A percentile compares a stretch with the other conserved stretches of the same genome.
These are phyloP conservation scores for Suillus hirtellus DNA, from an alignment of 768 basidiomycete genomes.

Conservation along the genomic window DNA sequence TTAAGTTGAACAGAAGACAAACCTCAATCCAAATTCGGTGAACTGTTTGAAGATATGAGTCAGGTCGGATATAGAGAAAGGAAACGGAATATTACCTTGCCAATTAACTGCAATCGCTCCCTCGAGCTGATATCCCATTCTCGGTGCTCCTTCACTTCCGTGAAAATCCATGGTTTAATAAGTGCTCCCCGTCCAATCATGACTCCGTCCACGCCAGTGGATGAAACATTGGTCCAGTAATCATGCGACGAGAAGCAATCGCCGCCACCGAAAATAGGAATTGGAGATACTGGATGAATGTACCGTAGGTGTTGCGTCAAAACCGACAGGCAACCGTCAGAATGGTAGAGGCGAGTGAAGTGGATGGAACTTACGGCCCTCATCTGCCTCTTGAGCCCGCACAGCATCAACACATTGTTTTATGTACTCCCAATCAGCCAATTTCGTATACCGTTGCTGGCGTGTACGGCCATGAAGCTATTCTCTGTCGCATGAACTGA, in stretches of 20 bases:
- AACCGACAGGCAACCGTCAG: background rate
- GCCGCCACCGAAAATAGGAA: slow-evolving; percentile 97
- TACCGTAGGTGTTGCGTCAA: background rate
- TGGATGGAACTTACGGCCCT: slow-evolving; percentile 57
- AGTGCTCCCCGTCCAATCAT: slow-evolving; percentile 96
- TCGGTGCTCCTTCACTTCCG: slow-evolving; percentile 87
- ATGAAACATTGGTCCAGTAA: slow-evolving; percentile 76
- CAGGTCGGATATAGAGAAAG: background rate
- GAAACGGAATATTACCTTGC: slow-evolving; percentile 51
- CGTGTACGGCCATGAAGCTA: slow-evolving; percentile 95
- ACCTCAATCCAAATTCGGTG: slow-evolving; percentile 84
- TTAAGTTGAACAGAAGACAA: background rate
- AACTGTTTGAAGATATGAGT: slow-evolving; percentile 47
- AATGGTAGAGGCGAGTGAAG: background rate
- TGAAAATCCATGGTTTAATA: slow-evolving; percentile 97
- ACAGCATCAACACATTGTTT: slow-evolving; percentile 83
- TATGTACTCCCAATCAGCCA: slow-evolving; percentile 96
- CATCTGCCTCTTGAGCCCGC: slow-evolving; percentile 66
- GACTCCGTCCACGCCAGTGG: slow-evolving; percentile 87
- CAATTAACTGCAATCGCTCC: slow-evolving; percentile 78
- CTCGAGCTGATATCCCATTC: slow-evolving; percentile 93
- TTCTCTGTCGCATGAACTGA: slow-evolving; percentile 5
- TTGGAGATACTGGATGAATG: slow-evolving; percentile 57
- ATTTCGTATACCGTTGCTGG: slow-evolving; percentile 90
- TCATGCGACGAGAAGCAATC: slow-evolving; percentile 89